Evolutionary conservation across 352 stramenopile genomes (phyloP), one percentile per base, ranked within the genome.

Genomic region (Blastocystis sp.): DNA sequence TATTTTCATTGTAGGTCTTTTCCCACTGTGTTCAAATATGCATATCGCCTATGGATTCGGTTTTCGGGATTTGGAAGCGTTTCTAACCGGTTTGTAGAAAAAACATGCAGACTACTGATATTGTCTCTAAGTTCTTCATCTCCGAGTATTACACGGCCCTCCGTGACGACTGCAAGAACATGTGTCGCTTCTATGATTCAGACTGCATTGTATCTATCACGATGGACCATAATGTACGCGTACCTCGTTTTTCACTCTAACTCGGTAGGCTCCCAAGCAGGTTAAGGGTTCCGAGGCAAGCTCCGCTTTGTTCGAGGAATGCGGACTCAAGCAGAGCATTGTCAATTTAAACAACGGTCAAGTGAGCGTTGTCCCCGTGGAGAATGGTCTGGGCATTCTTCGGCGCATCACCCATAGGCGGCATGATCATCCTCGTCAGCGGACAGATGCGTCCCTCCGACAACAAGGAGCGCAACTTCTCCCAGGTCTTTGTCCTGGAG

Each of bases 91-190:
- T 85, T 66, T 45, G 19, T 39, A 29, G 65, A 85, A 55, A 67
- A 60, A 69, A 13, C 19, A 85, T 85, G 74, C 74, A 85, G 74
- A 85, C 74, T 61, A 85, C 74, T 69, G 74, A 85, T 50, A 85
- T 85, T 69, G 60, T 85, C 19, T 85, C 74, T 45, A 85, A 85
- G 74, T 85, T 67, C 50, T 85, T 85, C 74, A 85, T 85, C 51
- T 55, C 41, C 6, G 74, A 85, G 74, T 85, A 85, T 41, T 85
- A 85, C 55, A 85, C 74, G 50, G 26, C 74, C 66, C 74, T 85
- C 29, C 74, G 70, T 50, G 70, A 69, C 24, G n/a, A 85, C 55
- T 67, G 10, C 35, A 66, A 85, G 50, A 50, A 39, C 19, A 85
- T 85, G 45, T n/a, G 19, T 24, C 51, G 41, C 21, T 85, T 85